Base-by-base conservation (phyloP, 179 eudicot species). In the Silene noctiflora region DNA sequence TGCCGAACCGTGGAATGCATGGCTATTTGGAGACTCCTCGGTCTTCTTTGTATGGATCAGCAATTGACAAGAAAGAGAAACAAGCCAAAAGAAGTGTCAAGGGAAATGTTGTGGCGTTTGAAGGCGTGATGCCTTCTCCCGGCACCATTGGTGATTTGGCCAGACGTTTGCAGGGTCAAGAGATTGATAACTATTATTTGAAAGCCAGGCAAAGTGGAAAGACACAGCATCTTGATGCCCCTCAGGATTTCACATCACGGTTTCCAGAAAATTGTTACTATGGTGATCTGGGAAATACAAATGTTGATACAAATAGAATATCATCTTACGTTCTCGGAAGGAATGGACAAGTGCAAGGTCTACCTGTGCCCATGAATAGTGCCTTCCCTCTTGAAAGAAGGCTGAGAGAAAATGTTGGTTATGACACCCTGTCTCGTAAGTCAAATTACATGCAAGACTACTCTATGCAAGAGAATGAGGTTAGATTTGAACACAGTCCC, bases 1-100 rank as follows among this genome's bases (percentile, higher is more conserved):
- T 91, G 88, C 87, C 94, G 80, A 91, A 90, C 83, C 80, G 85
- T 76, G 92, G 87, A 9, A 81, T 84, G 61, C 91, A 69, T 73
- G 88, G 83, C 63, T 78, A 71, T 69, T 69, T 82, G 48, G 87
- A 80, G 35, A 58, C 62, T 83, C 75, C 81, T 74, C 80, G 81
- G 21, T 68, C 85, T 70, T 67, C 86, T 69, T 51, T 53, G 7
- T 33, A 82, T 66, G 81, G 77, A 74, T 78, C 84, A 68, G 83
- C 79, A 25, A 74, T 75, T 58, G 77, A 76, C 69, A 85, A 79
- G 67, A 88, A 81, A 81, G 84, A 86, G 44, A 89, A 84, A 64
- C 56, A 79, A 69, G 64, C 44, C 27, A 85, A 77, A 74, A 85
- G 81, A 78, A 82, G 79, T 58, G 85, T 76, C 20, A 87, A 80